These are phyloP conservation scores for Boehmeria nivea DNA, from an alignment of 306 rosid genomes.

Conservation along the genomic window DNA sequence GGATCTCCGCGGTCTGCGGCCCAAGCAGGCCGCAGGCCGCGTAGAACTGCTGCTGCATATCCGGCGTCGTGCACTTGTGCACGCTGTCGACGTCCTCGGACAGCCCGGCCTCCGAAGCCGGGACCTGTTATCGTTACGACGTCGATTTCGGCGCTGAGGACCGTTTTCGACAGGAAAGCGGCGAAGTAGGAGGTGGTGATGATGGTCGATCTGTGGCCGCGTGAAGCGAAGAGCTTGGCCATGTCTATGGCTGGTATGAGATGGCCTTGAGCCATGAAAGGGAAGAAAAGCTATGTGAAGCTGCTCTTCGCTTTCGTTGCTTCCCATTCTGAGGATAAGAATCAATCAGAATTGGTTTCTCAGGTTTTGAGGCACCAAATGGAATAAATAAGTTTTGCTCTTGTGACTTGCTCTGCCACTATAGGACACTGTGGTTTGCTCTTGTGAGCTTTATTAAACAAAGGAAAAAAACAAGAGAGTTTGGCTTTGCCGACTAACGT, in stretches of 20 bases:
- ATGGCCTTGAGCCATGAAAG: conserved; percentile 42
- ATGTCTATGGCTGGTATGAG: conserved; percentile 29
- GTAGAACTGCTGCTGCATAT: neutral
- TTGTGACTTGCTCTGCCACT: too few species aligned
- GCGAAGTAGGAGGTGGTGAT: conserved; percentile 30
- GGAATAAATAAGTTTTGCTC: too few species aligned
- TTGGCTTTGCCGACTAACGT: too few species aligned
- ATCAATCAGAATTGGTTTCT: too few species aligned
- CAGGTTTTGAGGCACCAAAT: too few species aligned
- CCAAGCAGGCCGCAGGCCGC: neutral
- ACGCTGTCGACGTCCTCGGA: neutral
- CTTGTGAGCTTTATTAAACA: too few species aligned
- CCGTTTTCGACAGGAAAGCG: neutral
- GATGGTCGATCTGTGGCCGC: conserved; percentile 31
- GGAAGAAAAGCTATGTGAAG: conserved; percentile 37
- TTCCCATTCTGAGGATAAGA: too few species aligned
- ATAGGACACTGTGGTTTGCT: too few species aligned
- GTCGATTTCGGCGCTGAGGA: conserved; percentile 1
- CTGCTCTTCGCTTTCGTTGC: neutral
- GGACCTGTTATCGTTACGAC: conserved; percentile 1
- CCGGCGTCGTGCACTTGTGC: conserved; percentile 15
- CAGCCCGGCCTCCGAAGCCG: neutral
- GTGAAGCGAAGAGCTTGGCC: conserved; percentile 38
- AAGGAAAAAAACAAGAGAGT: too few species aligned
- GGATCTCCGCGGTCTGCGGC: conserved; percentile 2